Percentiles rank a stretch among this genome's conserved stretches.
Evolutionary conservation across 805 yeast species (phyloP).

Genomic region (Komagataella mondaviorum): DNA sequence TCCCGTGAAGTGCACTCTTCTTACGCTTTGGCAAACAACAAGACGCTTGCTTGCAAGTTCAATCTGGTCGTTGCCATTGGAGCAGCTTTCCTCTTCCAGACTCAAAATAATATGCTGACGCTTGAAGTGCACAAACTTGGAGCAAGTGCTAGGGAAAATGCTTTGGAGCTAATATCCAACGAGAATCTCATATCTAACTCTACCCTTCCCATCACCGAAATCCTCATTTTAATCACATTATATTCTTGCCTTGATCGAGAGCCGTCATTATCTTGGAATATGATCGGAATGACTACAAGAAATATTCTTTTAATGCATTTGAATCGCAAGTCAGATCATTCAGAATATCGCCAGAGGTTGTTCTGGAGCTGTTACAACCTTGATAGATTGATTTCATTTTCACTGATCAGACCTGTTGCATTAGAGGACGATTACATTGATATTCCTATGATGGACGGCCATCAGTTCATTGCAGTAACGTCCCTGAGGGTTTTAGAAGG

Average conservation of each 20-base stretch:
- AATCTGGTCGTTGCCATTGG: background rate
- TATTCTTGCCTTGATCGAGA: background rate
- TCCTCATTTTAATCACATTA: background rate
- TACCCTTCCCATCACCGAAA: background rate
- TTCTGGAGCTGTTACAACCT: background rate
- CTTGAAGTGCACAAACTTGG: background rate
- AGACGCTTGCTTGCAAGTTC: background rate
- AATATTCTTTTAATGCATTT: background rate
- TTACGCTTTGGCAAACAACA: background rate
- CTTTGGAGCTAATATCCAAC: background rate
- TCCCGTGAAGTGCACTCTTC: background rate
- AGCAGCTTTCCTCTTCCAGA: background rate
- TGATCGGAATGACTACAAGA: background rate
- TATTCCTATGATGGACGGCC: background rate
- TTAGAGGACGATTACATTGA: background rate
- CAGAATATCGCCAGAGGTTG: background rate
- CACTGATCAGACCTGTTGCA: background rate
- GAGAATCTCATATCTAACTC: background rate
- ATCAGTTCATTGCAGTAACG: background rate
- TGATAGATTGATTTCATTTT: background rate
- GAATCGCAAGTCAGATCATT: background rate
- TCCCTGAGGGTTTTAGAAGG: background rate
- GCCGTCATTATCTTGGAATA: background rate
- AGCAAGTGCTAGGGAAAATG: background rate
- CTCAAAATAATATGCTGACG: background rate